Percentiles rank a stretch among this genome's conserved stretches.
Conservation (phyloP, 306 rosid species). For the Macrotyloma uniflorum region DNA sequence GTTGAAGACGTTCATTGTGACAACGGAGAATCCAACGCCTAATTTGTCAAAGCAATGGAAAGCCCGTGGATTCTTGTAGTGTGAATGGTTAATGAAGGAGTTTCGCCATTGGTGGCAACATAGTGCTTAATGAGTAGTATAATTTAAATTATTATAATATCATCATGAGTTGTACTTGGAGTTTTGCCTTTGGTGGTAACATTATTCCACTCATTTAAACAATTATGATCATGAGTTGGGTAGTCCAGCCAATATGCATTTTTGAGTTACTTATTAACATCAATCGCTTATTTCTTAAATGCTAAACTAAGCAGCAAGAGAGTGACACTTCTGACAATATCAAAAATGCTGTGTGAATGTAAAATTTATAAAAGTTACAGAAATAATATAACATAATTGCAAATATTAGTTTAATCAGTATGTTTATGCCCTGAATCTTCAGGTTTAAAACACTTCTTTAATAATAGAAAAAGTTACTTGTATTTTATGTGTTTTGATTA, state of each 20-base stretch:
- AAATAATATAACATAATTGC: too few species aligned
- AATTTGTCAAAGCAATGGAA: not conserved
- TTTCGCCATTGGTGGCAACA: not conserved
- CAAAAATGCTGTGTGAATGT: not conserved
- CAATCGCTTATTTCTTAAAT: not conserved
- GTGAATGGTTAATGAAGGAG: not conserved
- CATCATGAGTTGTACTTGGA: not conserved
- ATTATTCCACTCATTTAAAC: not conserved
- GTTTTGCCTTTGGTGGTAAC: not conserved
- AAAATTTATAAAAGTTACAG: too few species aligned
- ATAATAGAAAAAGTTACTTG: too few species aligned
- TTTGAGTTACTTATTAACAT: not conserved
- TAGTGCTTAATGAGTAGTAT: not conserved
- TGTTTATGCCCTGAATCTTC: too few species aligned
- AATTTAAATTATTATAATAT: not conserved
- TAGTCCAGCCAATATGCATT: not conserved
- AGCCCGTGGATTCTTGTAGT: not conserved
- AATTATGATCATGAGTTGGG: not conserved
- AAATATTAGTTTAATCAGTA: too few species aligned
- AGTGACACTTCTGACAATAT: not conserved
- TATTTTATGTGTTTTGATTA: too few species aligned
- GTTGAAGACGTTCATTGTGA: not conserved
- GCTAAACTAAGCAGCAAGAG: not conserved
- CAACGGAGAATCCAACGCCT: constrained; percentile 37
- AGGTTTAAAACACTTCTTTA: too few species aligned